Evolutionary conservation across 352 stramenopile species (phyloP).

Genomic region (Globisporangium barbulae): DNA sequence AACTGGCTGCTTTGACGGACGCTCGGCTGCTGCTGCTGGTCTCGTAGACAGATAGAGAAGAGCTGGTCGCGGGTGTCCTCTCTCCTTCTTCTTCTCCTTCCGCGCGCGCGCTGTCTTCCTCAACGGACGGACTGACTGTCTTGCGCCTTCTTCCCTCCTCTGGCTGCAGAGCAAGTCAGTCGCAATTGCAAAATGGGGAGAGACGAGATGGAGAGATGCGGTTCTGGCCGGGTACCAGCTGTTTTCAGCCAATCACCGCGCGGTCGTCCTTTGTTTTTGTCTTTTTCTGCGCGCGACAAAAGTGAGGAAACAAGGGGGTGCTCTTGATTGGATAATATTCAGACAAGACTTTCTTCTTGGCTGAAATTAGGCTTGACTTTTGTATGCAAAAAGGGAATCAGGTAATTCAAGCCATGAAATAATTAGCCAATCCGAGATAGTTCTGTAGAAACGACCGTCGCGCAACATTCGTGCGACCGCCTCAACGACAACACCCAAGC

Average conservation of each 20-base stretch:
- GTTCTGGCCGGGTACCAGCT: neutral
- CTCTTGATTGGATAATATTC: neutral
- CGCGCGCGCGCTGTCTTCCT: slow-evolving; percentile 3
- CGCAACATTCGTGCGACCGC: slow-evolving; percentile 3
- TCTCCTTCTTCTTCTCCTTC: neutral
- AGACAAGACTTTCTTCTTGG: neutral
- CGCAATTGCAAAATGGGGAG: neutral
- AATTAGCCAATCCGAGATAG: neutral
- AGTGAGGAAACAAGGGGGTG: neutral
- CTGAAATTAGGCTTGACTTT: neutral
- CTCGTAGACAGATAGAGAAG: neutral
- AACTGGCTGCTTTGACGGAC: neutral
- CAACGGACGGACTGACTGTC: neutral
- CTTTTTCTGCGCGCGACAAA: neutral
- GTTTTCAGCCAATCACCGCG: neutral
- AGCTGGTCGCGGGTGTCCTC: neutral
- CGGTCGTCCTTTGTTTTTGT: neutral
- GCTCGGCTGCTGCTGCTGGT: neutral
- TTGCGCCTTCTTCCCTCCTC: neutral
- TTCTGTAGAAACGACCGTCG: neutral
- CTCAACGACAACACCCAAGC: neutral
- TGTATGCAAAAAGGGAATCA: neutral
- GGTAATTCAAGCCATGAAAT: neutral
- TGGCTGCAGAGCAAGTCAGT: neutral
- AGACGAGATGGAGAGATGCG: slow-evolving; percentile 4